Conservation (phyloP, 371 early-diverging fungal species). For the Saksenaea vasiformis region DNA sequence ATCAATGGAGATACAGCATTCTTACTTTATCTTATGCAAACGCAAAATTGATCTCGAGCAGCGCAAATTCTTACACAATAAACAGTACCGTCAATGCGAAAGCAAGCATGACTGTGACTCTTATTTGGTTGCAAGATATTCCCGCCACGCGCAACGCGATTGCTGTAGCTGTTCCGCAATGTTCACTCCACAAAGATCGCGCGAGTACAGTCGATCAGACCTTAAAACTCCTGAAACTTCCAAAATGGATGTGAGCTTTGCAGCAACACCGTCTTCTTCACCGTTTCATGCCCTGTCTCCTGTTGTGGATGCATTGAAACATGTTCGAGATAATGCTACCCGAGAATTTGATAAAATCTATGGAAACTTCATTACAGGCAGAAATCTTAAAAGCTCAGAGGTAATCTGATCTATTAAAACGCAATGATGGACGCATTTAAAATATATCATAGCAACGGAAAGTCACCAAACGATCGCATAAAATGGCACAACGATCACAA, state of each 20-base stretch:
- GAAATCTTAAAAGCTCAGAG: background rate
- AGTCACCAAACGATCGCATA: background rate
- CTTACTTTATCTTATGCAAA: no score
- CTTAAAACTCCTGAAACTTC: background rate
- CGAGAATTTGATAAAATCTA: constrained; percentile 14
- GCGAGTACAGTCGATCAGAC: background rate
- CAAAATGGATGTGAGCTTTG: background rate
- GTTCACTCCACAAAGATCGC: background rate
- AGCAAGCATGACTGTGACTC: background rate
- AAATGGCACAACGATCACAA: background rate
- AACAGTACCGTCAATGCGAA: no score
- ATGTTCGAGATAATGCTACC: constrained; percentile 11
- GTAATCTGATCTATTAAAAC: background rate
- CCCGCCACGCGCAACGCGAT: background rate
- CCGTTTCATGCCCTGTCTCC: constrained; percentile 10
- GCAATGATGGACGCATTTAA: constrained; percentile 8
- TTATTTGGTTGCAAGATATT: background rate
- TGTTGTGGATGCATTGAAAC: constrained; percentile 14
- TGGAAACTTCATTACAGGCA: constrained; percentile 2
- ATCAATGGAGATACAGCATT: no score
- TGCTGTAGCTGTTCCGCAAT: background rate
- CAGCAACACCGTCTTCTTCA: background rate
- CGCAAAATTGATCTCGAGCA: no score
- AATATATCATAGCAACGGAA: constrained; percentile 1
- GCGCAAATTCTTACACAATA: no score